Conservation (phyloP, 2,329 filamentous ascomycete genomes). For the Metarhizium guizhouense region DNA sequence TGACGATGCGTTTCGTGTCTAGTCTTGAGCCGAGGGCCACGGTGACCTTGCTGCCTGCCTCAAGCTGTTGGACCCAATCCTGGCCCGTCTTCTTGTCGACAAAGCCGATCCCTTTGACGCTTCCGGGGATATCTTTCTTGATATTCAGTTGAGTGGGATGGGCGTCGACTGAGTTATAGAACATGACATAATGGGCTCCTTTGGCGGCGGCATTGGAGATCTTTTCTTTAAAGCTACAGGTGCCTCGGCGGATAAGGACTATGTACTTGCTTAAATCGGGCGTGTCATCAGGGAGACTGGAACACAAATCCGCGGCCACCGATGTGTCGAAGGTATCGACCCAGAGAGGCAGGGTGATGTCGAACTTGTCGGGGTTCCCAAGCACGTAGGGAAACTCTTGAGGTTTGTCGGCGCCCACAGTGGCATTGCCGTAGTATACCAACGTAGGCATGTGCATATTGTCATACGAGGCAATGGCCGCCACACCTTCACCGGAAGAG, state of each 20-base stretch:
- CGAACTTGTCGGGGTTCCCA: conserved; percentile 29
- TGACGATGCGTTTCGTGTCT: neutral
- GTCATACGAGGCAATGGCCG: neutral
- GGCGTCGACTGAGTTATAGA: conserved; percentile 46
- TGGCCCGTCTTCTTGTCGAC: conserved; percentile 33
- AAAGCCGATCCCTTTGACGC: conserved; percentile 19
- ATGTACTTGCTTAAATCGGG: conserved; percentile 43
- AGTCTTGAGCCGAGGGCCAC: conserved; percentile 23
- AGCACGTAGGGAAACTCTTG: conserved; percentile 28
- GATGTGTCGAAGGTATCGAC: conserved; percentile 27
- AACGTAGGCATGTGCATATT: neutral
- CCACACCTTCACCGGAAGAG: conserved; percentile 12
- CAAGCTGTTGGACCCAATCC: conserved; percentile 28
- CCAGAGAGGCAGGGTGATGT: conserved; percentile 32
- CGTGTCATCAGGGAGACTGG: conserved; percentile 36
- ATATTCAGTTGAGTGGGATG: conserved; percentile 13
- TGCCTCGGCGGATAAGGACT: conserved; percentile 45
- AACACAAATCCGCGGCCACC: conserved; percentile 37
- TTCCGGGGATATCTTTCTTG: conserved; percentile 16
- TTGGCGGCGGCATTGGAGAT: conserved; percentile 15
- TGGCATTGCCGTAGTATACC: neutral
- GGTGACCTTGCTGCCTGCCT: conserved; percentile 26
- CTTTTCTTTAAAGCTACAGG: conserved; percentile 26
- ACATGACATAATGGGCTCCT: conserved; percentile 51
- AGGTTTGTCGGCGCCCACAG: neutral